Percentiles rank a stretch among this genome's conserved stretches.
phyloP scores from a whole-genome alignment of 306 rosid species.

The Albizia julibrissin region DNA sequence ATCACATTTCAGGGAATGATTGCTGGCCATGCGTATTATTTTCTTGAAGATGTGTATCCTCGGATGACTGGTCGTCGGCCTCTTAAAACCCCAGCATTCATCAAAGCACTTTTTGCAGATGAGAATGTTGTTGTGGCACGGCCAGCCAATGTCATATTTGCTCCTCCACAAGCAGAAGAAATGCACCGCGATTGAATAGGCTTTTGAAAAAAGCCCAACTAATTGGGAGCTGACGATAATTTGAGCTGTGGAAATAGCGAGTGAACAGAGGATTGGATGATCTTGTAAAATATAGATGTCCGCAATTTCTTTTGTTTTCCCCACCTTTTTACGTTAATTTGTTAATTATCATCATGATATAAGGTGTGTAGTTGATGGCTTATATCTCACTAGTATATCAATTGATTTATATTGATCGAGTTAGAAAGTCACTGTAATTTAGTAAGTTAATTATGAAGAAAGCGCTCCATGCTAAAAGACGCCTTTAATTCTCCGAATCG shows the following conservation, averaged over 20 bases:
- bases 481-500: not conserved
- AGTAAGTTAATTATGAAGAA: not conserved
- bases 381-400: not conserved
- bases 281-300: slow-evolving; percentile 57
- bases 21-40: slow-evolving; percentile 97
- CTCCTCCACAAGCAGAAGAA: slow-evolving; percentile 71
- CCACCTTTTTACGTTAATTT: slow-evolving; percentile 37
- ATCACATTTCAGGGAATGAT: slow-evolving; percentile 78
- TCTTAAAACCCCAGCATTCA: slow-evolving; percentile 80
- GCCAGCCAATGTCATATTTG: slow-evolving; percentile 81
- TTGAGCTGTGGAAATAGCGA: slow-evolving; percentile 16
- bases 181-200: slow-evolving; percentile 53
- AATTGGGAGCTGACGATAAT: not conserved
- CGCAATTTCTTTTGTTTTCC: slow-evolving; percentile 15
- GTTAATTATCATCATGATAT: slow-evolving; percentile 23
- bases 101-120: slow-evolving; percentile 85
- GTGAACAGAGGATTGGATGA: slow-evolving; percentile 27
- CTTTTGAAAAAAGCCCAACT: slow-evolving; percentile 4
- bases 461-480: not conserved
- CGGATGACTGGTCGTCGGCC: slow-evolving; percentile 89
- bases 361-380: not conserved
- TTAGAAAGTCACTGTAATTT: not conserved
- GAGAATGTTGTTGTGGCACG: slow-evolving; percentile 84
- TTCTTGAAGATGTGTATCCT: slow-evolving; percentile 93
- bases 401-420: not conserved